Percentiles rank a stretch among this genome's conserved stretches.
Evolutionary conservation across 1,284 basidiomycete species (phyloP).

Genomic region (Cryptococcus deneoformans): DNA sequence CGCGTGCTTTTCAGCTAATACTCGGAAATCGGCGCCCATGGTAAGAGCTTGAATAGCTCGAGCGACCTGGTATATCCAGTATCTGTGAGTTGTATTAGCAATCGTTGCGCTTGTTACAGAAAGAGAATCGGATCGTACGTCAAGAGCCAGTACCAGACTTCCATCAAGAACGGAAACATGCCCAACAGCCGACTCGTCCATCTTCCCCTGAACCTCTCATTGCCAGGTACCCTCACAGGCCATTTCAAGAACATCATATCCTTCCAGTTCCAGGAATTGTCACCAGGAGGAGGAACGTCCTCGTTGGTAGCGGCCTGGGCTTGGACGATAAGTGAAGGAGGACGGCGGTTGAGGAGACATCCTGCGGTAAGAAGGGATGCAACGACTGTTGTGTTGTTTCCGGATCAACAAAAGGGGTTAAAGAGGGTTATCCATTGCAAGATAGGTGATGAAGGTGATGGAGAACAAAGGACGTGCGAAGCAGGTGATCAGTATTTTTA

Average conservation of each 20-base stretch:
- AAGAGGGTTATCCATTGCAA: no score
- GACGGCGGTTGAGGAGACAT: slow-evolving; percentile 29
- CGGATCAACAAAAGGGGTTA: background rate
- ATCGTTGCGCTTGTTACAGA: background rate
- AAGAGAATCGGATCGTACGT: slow-evolving; percentile 18
- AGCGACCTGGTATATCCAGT: slow-evolving; percentile 46
- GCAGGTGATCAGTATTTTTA: background rate
- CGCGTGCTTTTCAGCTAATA: slow-evolving; percentile 38
- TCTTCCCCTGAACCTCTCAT: slow-evolving; percentile 25
- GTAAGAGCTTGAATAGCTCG: slow-evolving; percentile 42
- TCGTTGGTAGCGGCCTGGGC: slow-evolving; percentile 10
- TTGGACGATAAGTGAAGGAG: slow-evolving; percentile 21
- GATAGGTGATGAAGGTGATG: background rate
- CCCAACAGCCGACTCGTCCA: slow-evolving; percentile 27
- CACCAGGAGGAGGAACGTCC: background rate
- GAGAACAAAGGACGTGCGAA: background rate
- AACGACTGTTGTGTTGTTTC: slow-evolving; percentile 19
- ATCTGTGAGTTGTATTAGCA: slow-evolving; percentile 15
- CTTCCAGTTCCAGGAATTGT: slow-evolving; percentile 12
- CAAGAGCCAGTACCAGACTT: slow-evolving; percentile 41
- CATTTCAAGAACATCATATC: slow-evolving; percentile 25
- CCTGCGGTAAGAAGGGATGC: slow-evolving; percentile 32
- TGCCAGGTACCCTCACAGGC: slow-evolving; percentile 26
- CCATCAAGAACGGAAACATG: slow-evolving; percentile 41
- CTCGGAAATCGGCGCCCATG: slow-evolving; percentile 39